A percentile compares a stretch with the other conserved stretches of the same genome.
These are phyloP conservation scores for Daldinia decipiens DNA, from an alignment of 495 filamentous ascomycete species.

Conservation along the genomic window DNA sequence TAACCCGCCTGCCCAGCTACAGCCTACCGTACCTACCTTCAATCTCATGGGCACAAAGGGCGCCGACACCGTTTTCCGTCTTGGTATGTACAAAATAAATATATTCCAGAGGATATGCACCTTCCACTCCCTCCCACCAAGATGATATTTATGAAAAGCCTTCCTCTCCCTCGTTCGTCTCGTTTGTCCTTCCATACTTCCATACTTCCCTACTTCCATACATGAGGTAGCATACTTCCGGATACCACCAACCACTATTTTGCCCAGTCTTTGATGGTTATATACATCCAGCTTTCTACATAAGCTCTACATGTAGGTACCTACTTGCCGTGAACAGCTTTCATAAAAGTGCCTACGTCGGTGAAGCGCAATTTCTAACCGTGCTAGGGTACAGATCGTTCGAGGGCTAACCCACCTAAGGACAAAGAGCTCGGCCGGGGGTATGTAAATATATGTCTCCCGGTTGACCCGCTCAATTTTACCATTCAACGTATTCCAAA, in stretches of 20 bases:
- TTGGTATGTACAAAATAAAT: conserved; percentile 28
- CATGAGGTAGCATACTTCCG: conserved; percentile 28
- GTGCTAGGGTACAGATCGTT: conserved; percentile 9
- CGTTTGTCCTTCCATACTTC: conserved; percentile 15
- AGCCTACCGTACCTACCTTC: conserved; percentile 6
- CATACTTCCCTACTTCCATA: too few species aligned
- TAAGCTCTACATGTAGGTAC: too few species aligned
- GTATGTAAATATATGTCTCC: conserved; percentile 24
- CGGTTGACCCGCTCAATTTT: conserved; percentile 13
- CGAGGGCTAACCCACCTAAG: neutral
- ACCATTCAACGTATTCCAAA: conserved; percentile 15
- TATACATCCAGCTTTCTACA: conserved; percentile 8
- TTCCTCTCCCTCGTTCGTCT: conserved; percentile 1
- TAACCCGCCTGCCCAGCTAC: neutral
- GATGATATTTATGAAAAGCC: conserved; percentile 29
- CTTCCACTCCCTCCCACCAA: conserved; percentile 21
- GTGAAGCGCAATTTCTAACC: conserved; percentile 12
- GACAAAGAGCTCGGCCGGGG: conserved; percentile 10
- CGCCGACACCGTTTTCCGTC: conserved; percentile 15
- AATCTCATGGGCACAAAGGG: conserved; percentile 18
- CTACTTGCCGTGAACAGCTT: too few species aligned
- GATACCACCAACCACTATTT: conserved; percentile 10
- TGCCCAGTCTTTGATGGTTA: conserved; percentile 17
- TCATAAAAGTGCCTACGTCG: conserved; percentile 16
- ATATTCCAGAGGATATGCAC: conserved; percentile 24